Conservation (phyloP, 148 eudicot genomes). For the Drosera capensis region DNA sequence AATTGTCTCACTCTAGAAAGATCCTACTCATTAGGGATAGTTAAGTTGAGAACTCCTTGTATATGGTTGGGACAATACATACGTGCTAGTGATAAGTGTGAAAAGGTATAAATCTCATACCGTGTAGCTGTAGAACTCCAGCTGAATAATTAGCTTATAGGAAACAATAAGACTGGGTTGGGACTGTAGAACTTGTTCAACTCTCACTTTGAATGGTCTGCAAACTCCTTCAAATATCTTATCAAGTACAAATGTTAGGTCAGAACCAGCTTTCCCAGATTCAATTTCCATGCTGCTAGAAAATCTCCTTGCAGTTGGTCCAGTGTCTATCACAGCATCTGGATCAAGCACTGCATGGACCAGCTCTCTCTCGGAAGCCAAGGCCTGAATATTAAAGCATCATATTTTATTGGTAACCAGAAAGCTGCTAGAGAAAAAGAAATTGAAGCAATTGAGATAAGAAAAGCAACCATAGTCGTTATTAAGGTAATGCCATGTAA, state of each 20-base stretch:
- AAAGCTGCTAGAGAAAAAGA: too few species aligned
- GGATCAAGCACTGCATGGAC: constrained; percentile 92
- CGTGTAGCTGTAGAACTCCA: constrained; percentile 86
- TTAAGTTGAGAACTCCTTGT: too few species aligned
- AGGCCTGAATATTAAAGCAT: constrained; percentile 37
- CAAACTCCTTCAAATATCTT: constrained; percentile 99
- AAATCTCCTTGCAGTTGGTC: constrained; percentile 57
- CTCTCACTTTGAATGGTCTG: constrained; percentile 94
- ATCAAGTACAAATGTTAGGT: constrained; percentile 89
- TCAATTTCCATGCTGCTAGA: constrained; percentile 41
- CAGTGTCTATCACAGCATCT: constrained; percentile 64
- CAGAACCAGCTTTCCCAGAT: constrained; percentile 55
- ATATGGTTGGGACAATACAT: too few species aligned
- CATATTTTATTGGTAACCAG: too few species aligned
- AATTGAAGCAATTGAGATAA: too few species aligned
- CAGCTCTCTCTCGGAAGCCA: constrained; percentile 99
- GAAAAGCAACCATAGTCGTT: too few species aligned
- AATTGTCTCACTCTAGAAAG: too few species aligned
- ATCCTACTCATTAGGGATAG: too few species aligned
- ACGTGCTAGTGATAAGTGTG: too few species aligned
- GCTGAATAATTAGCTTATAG: constrained; percentile 78
- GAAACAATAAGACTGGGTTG: constrained; percentile 86
- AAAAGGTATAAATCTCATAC: constrained; percentile 29
- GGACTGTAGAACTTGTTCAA: constrained; percentile 96
- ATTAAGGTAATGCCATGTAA: neutral